Base-by-base conservation (phyloP, 106 monocot genomes). In the Amphibolis antarctica region DNA sequence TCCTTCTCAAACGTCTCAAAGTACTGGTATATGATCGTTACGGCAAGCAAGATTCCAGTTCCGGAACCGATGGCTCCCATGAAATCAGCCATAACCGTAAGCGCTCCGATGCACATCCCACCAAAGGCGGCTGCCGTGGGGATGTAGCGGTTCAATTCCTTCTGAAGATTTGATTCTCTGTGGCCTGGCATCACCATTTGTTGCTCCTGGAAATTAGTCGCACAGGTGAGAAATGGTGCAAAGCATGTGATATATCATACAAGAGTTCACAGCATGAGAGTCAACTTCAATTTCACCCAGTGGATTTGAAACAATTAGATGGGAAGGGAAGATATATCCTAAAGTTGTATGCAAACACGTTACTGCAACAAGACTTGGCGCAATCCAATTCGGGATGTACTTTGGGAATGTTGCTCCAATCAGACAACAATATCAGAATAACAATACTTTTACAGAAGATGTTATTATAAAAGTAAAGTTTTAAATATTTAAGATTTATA, bases 141-240 rank as follows among this genome's bases (percentile, higher is more conserved):
- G 57, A 83, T 83, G 59, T 83, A 83, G 19, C 79, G 76, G 48
- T 79, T 83, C 72, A 83, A 48, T 46, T 79, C 83, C 73, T 83
- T 83, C 66, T 83, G 83, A 23, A 83, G 62, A 63, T 83, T 83
- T 12, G 83, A 83, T 30, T 83, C 83, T 12, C 83, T 61, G 47
- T 83, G 83, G 26, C 83, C 83, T 21, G 83, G 79, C 83, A 83
- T 83, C 65, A 83, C 83, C 83, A 83, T 83, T 83, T 83, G 83
- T 76, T 83, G 83, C 19, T 83, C 83, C 83, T 83, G 65, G 22
- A 28, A 57, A 4, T 3, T 13, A 26, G 26, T 28, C 10, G 26
- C 28, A 58, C 18, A 21, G 1, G 18, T 28, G 26, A 58, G 28
- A 58, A 30, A 28, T 56, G 55, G 12, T 10, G 55, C 24, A 48